Percentiles rank a stretch among this genome's conserved stretches.
phyloP scores from a whole-genome alignment of 495 filamentous ascomycete genomes.

The Annulohypoxylon stygium region DNA sequence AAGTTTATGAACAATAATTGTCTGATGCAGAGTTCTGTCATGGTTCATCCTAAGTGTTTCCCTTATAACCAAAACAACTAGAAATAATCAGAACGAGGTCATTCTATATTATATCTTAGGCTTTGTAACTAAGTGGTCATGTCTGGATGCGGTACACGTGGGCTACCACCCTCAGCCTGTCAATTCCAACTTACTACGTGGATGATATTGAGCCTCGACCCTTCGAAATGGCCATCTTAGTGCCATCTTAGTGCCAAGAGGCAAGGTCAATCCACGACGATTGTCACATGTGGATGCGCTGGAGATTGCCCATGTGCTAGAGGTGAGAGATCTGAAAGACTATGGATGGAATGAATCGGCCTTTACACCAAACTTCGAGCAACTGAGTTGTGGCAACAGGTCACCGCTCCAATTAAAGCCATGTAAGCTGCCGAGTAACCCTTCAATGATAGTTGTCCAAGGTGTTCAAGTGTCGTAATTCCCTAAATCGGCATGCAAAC shows the following conservation, averaged over 20 bases:
- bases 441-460: slow-evolving; percentile 13
- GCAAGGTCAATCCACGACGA: slow-evolving; percentile 26
- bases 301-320: not conserved
- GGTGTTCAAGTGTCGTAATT: slow-evolving; percentile 11
- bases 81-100: slow-evolving; percentile 1
- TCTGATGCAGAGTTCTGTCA: slow-evolving; percentile 5
- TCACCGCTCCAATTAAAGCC: slow-evolving; percentile 12
- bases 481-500: slow-evolving; percentile 20
- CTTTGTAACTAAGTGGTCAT: not conserved
- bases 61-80: not conserved
- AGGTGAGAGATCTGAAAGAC: not conserved
- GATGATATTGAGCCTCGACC: slow-evolving; percentile 10
- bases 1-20: not conserved
- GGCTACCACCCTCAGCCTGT: slow-evolving; percentile 21
- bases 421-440: not conserved
- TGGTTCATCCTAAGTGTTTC: slow-evolving; percentile 9
- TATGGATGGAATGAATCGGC: slow-evolving; percentile 3
- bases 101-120: slow-evolving; percentile 19
- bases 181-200: slow-evolving; percentile 30
- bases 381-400: slow-evolving; percentile 23
- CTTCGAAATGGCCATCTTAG: slow-evolving; percentile 13
- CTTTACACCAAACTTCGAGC: slow-evolving; percentile 3
- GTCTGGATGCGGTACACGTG: slow-evolving; percentile 34
- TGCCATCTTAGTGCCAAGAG: slow-evolving; percentile 36
- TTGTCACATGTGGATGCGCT: slow-evolving; percentile 14